A percentile compares a stretch with the other conserved stretches of the same genome.
Conservation (phyloP, 2,329 filamentous ascomycete species). For the Teratosphaeriaceae sp. region DNA sequence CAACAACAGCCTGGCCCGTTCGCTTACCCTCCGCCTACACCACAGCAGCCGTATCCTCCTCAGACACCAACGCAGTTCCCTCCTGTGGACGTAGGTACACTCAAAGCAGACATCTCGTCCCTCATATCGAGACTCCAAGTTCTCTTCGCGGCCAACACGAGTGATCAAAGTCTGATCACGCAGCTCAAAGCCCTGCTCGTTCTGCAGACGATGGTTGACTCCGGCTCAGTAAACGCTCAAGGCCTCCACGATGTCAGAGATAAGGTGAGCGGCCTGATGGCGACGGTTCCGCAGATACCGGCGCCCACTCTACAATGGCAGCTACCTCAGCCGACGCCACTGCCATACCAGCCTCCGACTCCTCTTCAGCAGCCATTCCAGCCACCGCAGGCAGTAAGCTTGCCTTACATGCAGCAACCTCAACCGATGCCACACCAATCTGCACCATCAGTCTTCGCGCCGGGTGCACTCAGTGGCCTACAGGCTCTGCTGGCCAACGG, state of each 20-base stretch:
- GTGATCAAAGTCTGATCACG: constrained; percentile 68
- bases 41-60: constrained; percentile 14
- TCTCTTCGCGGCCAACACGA: constrained; percentile 68
- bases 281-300: constrained; percentile 42
- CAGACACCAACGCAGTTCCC: constrained; percentile 16
- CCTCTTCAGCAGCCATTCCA: constrained; percentile 21
- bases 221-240: constrained; percentile 59
- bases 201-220: constrained; percentile 70
- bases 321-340: constrained; percentile 15
- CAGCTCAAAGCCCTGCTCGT: constrained; percentile 80
- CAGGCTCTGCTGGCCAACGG: constrained; percentile 29
- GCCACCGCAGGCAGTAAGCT: constrained; percentile 16
- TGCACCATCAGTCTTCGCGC: constrained; percentile 21
- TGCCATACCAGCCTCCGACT: constrained; percentile 20
- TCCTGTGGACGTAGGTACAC: constrained; percentile 45
- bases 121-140: constrained; percentile 67
- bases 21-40: constrained; percentile 14
- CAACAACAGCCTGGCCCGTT: constrained; percentile 2
- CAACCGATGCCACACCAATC: constrained; percentile 13
- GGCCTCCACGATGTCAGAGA: constrained; percentile 79
- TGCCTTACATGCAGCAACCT: constrained; percentile 16
- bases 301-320: constrained; percentile 25
- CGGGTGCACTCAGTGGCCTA: constrained; percentile 26
- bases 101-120: constrained; percentile 77
- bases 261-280: constrained; percentile 71